A percentile compares a stretch with the other conserved stretches of the same genome.
These are phyloP conservation scores for Coemansia sp. DNA, from an alignment of 192 early-diverging fungal species.

Conservation along the genomic window DNA sequence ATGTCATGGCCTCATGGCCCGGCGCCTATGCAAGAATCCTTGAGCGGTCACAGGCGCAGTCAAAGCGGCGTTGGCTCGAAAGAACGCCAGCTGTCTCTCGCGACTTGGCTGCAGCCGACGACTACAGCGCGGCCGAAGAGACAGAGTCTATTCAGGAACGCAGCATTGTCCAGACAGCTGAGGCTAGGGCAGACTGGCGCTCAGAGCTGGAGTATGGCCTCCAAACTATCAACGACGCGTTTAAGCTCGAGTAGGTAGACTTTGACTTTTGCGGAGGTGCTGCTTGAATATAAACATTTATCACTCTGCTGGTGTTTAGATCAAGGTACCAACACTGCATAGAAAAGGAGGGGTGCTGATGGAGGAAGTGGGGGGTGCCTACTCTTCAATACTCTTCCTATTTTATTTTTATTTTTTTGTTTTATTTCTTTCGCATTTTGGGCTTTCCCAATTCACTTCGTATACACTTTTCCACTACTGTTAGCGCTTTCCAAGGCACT, in stretches of 20 bases:
- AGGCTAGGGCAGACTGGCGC: conserved; percentile 22
- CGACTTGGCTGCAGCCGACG: conserved; percentile 21
- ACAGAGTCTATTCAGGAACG: neutral
- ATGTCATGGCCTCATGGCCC: conserved; percentile 53
- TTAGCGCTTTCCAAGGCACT: neutral
- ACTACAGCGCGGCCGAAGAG: conserved; percentile 1
- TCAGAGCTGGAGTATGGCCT: conserved; percentile 34
- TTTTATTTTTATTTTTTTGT: neutral
- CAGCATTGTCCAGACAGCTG: neutral
- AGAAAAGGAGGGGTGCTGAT: neutral
- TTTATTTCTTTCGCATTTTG: neutral
- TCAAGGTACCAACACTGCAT: neutral
- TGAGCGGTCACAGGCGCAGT: conserved; percentile 42
- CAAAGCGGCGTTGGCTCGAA: conserved; percentile 53
- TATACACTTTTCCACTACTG: neutral
- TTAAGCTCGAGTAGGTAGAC: conserved; percentile 23
- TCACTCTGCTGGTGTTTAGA: too few relatives aligned
- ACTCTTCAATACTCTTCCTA: neutral
- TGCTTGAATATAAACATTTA: neutral
- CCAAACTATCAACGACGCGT: conserved; percentile 25
- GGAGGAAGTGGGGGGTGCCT: neutral
- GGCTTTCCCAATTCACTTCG: too few relatives aligned
- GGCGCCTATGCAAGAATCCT: conserved; percentile 44
- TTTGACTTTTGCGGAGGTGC: neutral
- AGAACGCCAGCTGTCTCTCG: conserved; percentile 30